A percentile compares a stretch with the other conserved stretches of the same genome.
phyloP scores from a whole-genome alignment of 2,329 filamentous ascomycete genomes.

The Sclerotinia nivalis region DNA sequence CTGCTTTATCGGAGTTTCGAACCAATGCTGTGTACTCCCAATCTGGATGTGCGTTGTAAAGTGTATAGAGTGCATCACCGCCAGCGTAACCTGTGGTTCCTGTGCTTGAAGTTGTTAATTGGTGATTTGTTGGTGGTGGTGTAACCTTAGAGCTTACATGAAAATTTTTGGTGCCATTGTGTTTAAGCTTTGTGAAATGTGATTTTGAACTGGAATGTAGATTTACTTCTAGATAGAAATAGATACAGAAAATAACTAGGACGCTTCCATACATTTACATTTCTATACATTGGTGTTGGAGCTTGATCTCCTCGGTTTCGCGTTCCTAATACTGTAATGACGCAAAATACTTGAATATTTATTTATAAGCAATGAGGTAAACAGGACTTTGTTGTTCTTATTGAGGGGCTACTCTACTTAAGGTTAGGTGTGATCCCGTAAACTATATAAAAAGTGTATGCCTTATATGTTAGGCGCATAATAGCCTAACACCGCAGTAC shows the following conservation, averaged over 20 bases:
- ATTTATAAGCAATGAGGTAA: conserved; percentile 17
- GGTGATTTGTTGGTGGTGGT: neutral
- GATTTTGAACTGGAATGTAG: neutral
- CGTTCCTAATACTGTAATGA: neutral
- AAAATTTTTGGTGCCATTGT: conserved; percentile 36
- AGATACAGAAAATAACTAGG: too few relatives aligned
- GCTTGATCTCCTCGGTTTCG: neutral
- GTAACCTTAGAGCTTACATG: conserved; percentile 26
- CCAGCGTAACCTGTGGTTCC: conserved; percentile 42
- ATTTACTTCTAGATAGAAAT: neutral
- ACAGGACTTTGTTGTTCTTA: too few relatives aligned
- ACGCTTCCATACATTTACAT: neutral
- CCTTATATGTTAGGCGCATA: too few relatives aligned
- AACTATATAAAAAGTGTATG: too few relatives aligned
- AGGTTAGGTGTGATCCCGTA: too few relatives aligned
- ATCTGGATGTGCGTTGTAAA: conserved; percentile 50
- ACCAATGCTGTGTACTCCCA: conserved; percentile 52
- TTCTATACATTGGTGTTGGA: neutral
- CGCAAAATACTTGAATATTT: neutral
- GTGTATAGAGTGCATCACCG: conserved; percentile 47
- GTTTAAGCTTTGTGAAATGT: neutral
- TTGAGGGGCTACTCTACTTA: too few relatives aligned
- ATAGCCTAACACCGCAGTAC: too few relatives aligned
- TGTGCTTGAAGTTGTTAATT: conserved; percentile 3
- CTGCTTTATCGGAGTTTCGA: conserved; percentile 50